Evolutionary conservation across 192 early-diverging fungal genomes (phyloP).

Genomic region (Spizellomyces sp.): DNA sequence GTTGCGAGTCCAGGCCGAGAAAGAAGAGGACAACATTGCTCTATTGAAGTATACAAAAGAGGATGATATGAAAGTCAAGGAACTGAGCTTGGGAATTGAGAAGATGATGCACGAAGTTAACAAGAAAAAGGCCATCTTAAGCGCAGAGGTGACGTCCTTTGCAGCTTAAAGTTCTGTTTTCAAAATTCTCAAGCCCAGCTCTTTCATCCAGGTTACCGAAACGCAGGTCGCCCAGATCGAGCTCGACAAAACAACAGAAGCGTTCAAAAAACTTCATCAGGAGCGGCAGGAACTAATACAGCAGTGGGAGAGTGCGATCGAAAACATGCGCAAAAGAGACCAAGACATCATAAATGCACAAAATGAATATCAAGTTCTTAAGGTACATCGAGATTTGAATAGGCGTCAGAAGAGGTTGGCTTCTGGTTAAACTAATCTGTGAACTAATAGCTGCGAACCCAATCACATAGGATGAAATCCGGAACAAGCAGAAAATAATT

Average conservation of each 20-base stretch:
- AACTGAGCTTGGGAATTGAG: slow-evolving; percentile 54
- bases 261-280: slow-evolving; percentile 54
- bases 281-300: slow-evolving; percentile 59
- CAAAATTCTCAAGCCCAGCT: not conserved
- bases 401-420: not conserved
- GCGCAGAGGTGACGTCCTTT: slow-evolving; percentile 43
- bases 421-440: too few species aligned
- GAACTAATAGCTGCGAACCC: not conserved
- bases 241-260: slow-evolving; percentile 57
- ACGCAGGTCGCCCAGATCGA: slow-evolving; percentile 65
- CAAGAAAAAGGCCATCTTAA: slow-evolving; percentile 55
- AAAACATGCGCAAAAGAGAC: slow-evolving; percentile 54
- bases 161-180: not conserved
- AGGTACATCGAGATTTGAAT: slow-evolving; percentile 26
- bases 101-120: slow-evolving; percentile 64
- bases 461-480: slow-evolving; percentile 43
- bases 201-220: slow-evolving; percentile 52
- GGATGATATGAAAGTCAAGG: slow-evolving; percentile 56
- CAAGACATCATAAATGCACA: slow-evolving; percentile 52
- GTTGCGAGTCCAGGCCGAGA: slow-evolving; percentile 61
- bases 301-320: slow-evolving; percentile 58
- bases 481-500: slow-evolving; percentile 41
- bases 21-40: slow-evolving; percentile 62
- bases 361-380: slow-evolving; percentile 40
- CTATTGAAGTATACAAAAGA: slow-evolving; percentile 62